Evolutionary conservation across 2,329 filamentous ascomycete species (phyloP).

Genomic region (Fusarium praegraminearum): DNA sequence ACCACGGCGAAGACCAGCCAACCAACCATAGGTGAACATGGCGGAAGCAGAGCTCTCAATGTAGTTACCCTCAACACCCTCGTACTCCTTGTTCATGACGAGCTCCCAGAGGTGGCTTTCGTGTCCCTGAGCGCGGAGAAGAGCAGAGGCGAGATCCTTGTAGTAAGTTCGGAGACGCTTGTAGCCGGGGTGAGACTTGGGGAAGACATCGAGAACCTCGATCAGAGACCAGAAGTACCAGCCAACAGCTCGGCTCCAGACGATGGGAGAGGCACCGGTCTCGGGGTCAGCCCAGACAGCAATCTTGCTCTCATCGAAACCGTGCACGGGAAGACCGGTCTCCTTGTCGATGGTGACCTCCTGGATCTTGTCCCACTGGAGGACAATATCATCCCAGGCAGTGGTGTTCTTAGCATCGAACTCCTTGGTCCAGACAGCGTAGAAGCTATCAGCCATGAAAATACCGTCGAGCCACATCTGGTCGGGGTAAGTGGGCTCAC

Average conservation of each 20-base stretch:
- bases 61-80: conserved; percentile 65
- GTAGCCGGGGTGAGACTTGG: conserved; percentile 53
- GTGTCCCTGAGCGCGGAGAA: conserved; percentile 57
- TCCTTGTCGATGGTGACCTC: conserved; percentile 55
- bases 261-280: conserved; percentile 63
- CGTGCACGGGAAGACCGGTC: conserved; percentile 62
- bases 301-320: conserved; percentile 62
- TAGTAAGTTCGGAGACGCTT: conserved; percentile 54
- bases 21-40: conserved; percentile 67
- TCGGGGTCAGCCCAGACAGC: conserved; percentile 64
- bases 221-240: conserved; percentile 67
- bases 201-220: conserved; percentile 62
- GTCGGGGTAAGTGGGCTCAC: conserved; percentile 58
- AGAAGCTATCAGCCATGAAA: conserved; percentile 62
- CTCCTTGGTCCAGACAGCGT: conserved; percentile 55
- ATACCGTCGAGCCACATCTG: conserved; percentile 66
- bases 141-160: conserved; percentile 32
- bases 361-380: conserved; percentile 61
- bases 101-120: conserved; percentile 67
- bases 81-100: conserved; percentile 64
- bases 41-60: conserved; percentile 70
- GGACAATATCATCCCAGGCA: conserved; percentile 59
- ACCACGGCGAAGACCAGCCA: conserved; percentile 56
- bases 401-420: conserved; percentile 55
- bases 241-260: conserved; percentile 66